phyloP scores from a whole-genome alignment of 2,329 filamentous ascomycete genomes.

The Colletotrichum euphorbiae region DNA sequence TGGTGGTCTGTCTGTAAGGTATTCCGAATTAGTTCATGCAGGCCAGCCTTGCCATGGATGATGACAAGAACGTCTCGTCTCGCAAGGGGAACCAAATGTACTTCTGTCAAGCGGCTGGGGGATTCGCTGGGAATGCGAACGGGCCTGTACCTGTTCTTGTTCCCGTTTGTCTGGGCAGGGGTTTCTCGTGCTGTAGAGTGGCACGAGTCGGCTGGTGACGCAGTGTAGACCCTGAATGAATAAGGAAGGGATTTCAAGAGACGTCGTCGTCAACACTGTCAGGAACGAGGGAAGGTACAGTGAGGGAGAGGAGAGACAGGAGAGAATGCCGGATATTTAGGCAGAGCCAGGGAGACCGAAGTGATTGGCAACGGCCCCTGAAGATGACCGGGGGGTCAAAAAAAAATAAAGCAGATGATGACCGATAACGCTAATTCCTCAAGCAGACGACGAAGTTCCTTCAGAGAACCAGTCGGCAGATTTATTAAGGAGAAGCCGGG shows the following conservation, averaged over 20 bases:
- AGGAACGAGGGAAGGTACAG: conserved; percentile 11
- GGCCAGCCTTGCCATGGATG: conserved; percentile 38
- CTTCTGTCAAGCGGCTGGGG: conserved; percentile 22
- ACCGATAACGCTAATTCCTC: conserved; percentile 33
- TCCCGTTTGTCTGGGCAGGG: conserved; percentile 17
- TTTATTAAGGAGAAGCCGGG: conserved; percentile 42
- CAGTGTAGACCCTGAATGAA: conserved; percentile 20
- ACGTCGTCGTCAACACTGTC: not conserved
- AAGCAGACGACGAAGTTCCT: conserved; percentile 18
- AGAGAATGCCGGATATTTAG: conserved; percentile 40
- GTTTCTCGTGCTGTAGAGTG: conserved; percentile 15
- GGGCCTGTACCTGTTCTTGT: conserved; percentile 10
- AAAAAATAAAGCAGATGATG: conserved; percentile 19
- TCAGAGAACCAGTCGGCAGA: conserved; percentile 39
- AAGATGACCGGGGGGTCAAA: conserved; percentile 10
- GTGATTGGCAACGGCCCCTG: conserved; percentile 37
- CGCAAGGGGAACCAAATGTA: conserved; percentile 32
- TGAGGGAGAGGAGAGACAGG: conserved; percentile 35
- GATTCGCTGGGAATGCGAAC: conserved; percentile 19
- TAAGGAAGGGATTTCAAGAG: conserved; percentile 8
- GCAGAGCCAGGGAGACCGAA: conserved; percentile 32
- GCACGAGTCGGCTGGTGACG: conserved; percentile 31
- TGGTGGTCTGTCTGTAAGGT: conserved; percentile 22
- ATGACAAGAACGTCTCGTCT: conserved; percentile 13
- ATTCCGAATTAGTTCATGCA: conserved; percentile 40